These are phyloP conservation scores for Brasenia schreberi DNA, from an alignment of 164 flowering plant genomes.

Conservation along the genomic window DNA sequence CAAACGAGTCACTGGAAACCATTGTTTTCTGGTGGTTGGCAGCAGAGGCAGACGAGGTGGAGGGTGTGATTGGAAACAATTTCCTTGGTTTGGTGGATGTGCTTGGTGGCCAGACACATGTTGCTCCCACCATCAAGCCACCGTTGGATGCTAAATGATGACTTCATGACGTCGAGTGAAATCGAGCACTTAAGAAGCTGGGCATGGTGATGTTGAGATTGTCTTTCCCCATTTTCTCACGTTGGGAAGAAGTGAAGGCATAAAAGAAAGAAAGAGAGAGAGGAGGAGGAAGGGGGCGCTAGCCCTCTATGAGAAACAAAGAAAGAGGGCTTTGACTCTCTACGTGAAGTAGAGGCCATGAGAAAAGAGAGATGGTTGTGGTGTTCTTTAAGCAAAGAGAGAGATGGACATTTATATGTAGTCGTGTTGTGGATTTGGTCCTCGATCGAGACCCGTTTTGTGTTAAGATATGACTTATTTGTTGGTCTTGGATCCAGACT, in stretches of 20 bases:
- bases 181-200: conserved; percentile 77
- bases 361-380: too few species aligned
- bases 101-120: conserved; percentile 97
- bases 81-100: conserved; percentile 50
- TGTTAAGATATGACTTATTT: too few species aligned
- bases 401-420: too few species aligned
- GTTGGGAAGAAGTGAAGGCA: conserved; percentile 3
- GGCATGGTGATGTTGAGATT: conserved; percentile 59
- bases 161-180: conserved; percentile 81
- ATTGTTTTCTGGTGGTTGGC: conserved; percentile 10
- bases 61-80: conserved; percentile 71
- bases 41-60: conserved; percentile 12
- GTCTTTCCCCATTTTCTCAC: conserved; percentile 28
- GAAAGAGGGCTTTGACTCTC: too few species aligned
- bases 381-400: too few species aligned
- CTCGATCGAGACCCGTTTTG: too few species aligned
- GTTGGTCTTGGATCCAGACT: too few species aligned
- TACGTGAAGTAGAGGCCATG: too few species aligned
- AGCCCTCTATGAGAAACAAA: too few species aligned
- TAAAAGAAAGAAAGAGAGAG: background rate
- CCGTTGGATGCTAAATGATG: conserved; percentile 69
- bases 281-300: too few species aligned
- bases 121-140: conserved; percentile 90
- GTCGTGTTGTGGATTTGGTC: too few species aligned
- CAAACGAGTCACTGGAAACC: conserved; percentile 7